These are phyloP conservation scores for Neofusicoccum umdonicola DNA, from an alignment of 2,329 filamentous ascomycete species.

Conservation along the genomic window DNA sequence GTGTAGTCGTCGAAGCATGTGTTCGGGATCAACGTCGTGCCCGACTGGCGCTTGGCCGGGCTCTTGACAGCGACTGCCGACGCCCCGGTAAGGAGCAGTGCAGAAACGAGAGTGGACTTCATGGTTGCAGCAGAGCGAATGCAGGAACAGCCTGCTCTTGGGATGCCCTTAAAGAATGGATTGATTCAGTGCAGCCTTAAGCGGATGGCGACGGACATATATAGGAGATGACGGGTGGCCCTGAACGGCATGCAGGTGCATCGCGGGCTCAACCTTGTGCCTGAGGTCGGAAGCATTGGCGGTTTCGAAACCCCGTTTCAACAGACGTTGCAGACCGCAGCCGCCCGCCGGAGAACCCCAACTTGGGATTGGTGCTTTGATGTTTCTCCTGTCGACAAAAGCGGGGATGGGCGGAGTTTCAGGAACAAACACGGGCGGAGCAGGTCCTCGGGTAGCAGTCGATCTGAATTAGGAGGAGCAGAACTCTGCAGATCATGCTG, in stretches of 20 bases:
- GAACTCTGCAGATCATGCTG: background rate
- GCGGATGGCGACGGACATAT: background rate
- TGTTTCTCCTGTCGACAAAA: slow-evolving; percentile 13
- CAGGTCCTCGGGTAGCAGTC: background rate
- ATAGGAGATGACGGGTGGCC: slow-evolving; percentile 4
- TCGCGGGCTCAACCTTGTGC: background rate
- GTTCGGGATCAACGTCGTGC: slow-evolving; percentile 26
- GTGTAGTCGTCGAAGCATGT: slow-evolving; percentile 32
- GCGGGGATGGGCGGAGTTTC: background rate
- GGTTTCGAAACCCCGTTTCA: slow-evolving; percentile 6
- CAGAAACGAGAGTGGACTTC: background rate
- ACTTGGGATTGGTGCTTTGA: slow-evolving; percentile 7
- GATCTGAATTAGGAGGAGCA: background rate
- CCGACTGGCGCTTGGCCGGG: slow-evolving; percentile 20
- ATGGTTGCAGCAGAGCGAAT: background rate
- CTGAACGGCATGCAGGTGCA: background rate
- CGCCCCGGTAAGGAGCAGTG: background rate
- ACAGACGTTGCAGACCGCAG: background rate
- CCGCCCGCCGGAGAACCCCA: background rate
- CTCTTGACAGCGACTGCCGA: background rate
- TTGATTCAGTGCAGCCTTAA: background rate
- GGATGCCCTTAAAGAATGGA: background rate
- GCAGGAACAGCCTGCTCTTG: too few relatives aligned
- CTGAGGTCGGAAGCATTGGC: background rate
- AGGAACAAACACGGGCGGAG: background rate